Evolutionary conservation across 257 asterid genomes (phyloP).

Genomic region (Nicotiana undulata): DNA sequence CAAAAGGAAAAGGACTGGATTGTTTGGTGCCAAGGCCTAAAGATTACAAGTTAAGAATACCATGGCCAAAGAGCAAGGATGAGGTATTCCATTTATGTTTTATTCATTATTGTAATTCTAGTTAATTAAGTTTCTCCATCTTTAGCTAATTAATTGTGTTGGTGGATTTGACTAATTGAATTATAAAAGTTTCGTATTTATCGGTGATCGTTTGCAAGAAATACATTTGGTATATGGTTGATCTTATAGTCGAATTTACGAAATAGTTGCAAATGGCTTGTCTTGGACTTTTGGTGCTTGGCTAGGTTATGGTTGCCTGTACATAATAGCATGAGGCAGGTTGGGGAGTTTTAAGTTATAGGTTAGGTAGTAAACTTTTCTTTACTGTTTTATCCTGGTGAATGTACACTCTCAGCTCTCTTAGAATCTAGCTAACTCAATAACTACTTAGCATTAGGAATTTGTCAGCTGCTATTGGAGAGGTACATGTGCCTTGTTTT

Average conservation of each 20-base stretch:
- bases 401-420: not conserved
- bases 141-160: not conserved
- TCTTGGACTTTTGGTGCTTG: not conserved
- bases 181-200: not conserved
- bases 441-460: not conserved
- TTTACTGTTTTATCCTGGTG: not conserved
- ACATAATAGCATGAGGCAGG: not conserved
- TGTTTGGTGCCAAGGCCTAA: slow-evolving; percentile 55
- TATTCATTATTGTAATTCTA: not conserved
- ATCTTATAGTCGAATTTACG: not conserved
- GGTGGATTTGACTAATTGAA: not conserved
- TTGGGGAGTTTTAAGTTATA: not conserved
- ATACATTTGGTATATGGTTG: not conserved
- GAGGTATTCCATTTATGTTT: slow-evolving; percentile 30
- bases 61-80: slow-evolving; percentile 63
- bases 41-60: slow-evolving; percentile 45
- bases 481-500: not conserved
- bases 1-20: slow-evolving; percentile 31
- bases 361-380: not conserved
- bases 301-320: not conserved
- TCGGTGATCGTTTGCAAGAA: not conserved
- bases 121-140: not conserved
- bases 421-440: not conserved
- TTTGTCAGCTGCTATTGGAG: not conserved
- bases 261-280: not conserved